Conservation (phyloP, 192 early-diverging fungal genomes). For the Linnemannia zychae region DNA sequence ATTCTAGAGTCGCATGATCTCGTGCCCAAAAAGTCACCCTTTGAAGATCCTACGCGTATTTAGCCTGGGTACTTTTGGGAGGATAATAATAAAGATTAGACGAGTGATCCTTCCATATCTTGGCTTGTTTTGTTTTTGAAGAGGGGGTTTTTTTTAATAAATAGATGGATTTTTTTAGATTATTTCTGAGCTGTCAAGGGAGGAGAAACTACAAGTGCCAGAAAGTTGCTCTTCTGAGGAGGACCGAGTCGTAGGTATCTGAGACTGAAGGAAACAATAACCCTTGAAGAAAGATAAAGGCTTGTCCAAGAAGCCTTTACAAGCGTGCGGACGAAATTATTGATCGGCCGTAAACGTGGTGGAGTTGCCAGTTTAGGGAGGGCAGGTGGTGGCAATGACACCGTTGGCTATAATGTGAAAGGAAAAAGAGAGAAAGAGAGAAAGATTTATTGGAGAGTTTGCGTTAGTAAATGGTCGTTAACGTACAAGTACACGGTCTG, state of each 20-base stretch:
- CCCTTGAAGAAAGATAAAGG: neutral
- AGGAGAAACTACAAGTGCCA: neutral
- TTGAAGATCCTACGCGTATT: conserved; percentile 6
- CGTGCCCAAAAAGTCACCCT: conserved; percentile 19
- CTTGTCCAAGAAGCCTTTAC: neutral
- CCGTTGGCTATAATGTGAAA: neutral
- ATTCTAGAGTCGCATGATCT: conserved; percentile 26
- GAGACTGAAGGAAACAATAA: neutral
- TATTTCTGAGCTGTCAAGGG: neutral
- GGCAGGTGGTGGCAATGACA: conserved; percentile 14
- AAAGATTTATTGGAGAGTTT: neutral
- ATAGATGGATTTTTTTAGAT: neutral
- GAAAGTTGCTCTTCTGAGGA: neutral
- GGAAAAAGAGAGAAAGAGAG: neutral
- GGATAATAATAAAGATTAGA: neutral
- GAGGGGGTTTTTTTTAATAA: conserved; percentile 2
- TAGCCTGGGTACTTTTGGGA: neutral
- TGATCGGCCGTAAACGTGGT: neutral
- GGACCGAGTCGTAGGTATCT: neutral
- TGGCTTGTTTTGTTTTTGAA: neutral
- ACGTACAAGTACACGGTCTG: neutral
- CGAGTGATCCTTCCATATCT: neutral
- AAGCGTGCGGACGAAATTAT: neutral
- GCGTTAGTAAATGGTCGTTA: neutral
- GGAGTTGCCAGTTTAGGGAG: neutral